phyloP scores from a whole-genome alignment of 1,284 basidiomycete species.

The Trichosporon coremiiforme region DNA sequence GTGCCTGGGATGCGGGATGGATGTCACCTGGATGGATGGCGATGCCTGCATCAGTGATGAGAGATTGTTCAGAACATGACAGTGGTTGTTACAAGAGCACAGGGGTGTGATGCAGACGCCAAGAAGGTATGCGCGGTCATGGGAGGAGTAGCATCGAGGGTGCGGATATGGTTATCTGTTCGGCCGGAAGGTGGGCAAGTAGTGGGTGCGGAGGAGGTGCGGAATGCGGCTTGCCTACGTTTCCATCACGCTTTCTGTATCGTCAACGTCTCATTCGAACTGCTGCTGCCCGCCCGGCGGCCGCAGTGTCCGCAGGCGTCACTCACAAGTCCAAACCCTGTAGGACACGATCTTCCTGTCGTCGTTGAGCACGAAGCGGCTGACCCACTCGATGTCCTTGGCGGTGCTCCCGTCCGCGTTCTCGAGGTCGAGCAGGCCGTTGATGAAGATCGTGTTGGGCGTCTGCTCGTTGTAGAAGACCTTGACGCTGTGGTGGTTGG shows the following conservation, averaged over 20 bases:
- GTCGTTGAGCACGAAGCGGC: slow-evolving; percentile 6
- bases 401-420: neutral
- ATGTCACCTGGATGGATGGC: neutral
- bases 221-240: neutral
- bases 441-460: neutral
- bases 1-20: neutral
- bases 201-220: neutral
- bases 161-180: neutral
- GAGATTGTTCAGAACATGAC: too few species aligned
- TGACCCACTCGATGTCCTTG: slow-evolving; percentile 12
- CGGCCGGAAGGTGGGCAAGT: slow-evolving; percentile 1
- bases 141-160: neutral
- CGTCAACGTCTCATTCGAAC: neutral
- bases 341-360: neutral
- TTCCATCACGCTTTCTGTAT: neutral
- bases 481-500: neutral
- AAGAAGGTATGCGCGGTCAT: neutral
- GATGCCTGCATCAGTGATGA: too few species aligned
- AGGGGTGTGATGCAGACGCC: neutral
- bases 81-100: too few species aligned
- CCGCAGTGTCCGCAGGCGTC: neutral
- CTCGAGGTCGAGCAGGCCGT: neutral
- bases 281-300: neutral
- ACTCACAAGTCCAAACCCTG: slow-evolving; percentile 15
- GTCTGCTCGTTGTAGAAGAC: slow-evolving; percentile 8